Percentiles rank a stretch among this genome's conserved stretches.
These are phyloP conservation scores for Rhododendron ferrugineum DNA, from an alignment of 148 eudicot species.

Conservation along the genomic window DNA sequence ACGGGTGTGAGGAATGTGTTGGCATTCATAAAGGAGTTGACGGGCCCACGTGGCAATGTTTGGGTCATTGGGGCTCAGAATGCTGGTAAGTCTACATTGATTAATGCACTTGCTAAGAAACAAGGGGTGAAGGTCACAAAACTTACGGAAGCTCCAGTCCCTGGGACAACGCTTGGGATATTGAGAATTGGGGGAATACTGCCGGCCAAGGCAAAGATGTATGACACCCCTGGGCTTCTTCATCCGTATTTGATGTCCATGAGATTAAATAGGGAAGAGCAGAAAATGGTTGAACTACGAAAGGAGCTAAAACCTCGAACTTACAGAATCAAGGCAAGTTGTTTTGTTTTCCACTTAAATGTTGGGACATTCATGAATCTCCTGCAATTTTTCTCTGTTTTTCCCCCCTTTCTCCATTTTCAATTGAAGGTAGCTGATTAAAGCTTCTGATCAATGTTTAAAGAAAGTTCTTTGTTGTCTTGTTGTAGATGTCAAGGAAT, in stretches of 20 bases:
- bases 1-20: slow-evolving; percentile 83
- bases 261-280: slow-evolving; percentile 86
- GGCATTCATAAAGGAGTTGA: slow-evolving; percentile 59
- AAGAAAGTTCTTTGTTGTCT: background rate
- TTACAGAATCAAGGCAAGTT: slow-evolving; percentile 80
- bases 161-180: slow-evolving; percentile 96
- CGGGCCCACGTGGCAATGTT: slow-evolving; percentile 96
- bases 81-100: slow-evolving; percentile 91
- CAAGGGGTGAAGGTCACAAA: slow-evolving; percentile 73
- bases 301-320: slow-evolving; percentile 81
- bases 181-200: slow-evolving; percentile 84
- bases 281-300: slow-evolving; percentile 87
- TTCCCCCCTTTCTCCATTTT: background rate
- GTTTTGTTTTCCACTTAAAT: slow-evolving; percentile 2
- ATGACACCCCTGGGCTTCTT: slow-evolving; percentile 88
- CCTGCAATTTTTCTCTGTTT: background rate
- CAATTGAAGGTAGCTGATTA: background rate
- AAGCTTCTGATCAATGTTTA: background rate
- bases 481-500: background rate
- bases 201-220: slow-evolving; percentile 92
- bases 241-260: slow-evolving; percentile 84
- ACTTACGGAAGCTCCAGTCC: slow-evolving; percentile 93
- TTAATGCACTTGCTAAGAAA: slow-evolving; percentile 82
- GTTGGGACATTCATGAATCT: background rate
- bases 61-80: slow-evolving; percentile 99